phyloP scores from a whole-genome alignment of 768 basidiomycete genomes.

The Termitomyces sp. region DNA sequence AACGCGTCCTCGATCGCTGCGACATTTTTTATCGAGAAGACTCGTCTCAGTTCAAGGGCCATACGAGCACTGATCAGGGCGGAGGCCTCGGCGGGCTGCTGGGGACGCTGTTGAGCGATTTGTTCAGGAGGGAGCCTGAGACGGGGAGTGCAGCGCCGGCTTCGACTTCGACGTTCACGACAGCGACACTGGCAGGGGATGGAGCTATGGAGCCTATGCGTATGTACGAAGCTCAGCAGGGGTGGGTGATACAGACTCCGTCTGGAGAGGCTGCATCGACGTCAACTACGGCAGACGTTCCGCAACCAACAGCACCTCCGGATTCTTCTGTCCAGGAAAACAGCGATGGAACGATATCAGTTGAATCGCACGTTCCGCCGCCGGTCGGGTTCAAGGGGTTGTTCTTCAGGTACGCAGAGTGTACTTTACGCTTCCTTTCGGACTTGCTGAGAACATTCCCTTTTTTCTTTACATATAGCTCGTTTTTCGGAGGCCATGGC shows the following conservation, averaged over 20 bases:
- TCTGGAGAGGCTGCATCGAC: not conserved
- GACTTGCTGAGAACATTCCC: not conserved
- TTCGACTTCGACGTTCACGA: too few relatives aligned
- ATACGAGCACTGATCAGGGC: not conserved
- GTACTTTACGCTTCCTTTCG: not conserved
- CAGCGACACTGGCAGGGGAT: not conserved
- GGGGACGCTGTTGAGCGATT: constrained; percentile 5
- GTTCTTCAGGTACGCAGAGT: constrained; percentile 67
- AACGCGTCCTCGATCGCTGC: constrained; percentile 42
- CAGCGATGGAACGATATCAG: not conserved
- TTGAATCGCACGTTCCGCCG: constrained; percentile 13
- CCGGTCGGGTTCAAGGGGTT: constrained; percentile 47
- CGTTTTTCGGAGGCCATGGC: constrained; percentile 79
- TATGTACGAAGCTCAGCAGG: constrained; percentile 6
- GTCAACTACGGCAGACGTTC: not conserved
- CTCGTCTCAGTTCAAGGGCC: constrained; percentile 9
- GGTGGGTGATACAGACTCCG: constrained; percentile 4
- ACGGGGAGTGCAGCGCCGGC: not conserved
- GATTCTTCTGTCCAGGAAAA: not conserved
- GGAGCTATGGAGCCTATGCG: not conserved
- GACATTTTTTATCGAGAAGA: constrained; percentile 64
- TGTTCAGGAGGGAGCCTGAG: constrained; percentile 1
- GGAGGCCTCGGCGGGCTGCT: constrained; percentile 6
- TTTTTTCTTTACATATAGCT: constrained; percentile 31
- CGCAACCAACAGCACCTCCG: not conserved